Evolutionary conservation across 805 yeast genomes (phyloP).

Genomic region (Candida incommunis): DNA sequence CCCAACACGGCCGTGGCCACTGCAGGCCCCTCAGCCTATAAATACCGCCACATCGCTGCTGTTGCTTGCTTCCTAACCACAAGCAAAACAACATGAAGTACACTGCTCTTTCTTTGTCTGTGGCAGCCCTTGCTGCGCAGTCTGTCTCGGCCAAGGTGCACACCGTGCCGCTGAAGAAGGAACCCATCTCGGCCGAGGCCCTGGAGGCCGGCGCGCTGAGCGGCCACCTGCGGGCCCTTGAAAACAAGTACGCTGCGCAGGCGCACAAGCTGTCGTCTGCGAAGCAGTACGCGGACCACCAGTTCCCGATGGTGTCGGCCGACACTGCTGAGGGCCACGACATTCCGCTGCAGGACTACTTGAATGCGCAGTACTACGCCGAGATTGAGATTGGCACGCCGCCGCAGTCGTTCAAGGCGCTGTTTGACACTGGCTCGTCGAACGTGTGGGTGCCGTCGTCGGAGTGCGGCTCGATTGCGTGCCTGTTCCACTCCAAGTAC

Average conservation of each 20-base stretch:
- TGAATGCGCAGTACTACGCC: conserved; percentile 93
- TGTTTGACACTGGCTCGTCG: conserved; percentile 92
- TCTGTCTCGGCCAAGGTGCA: neutral
- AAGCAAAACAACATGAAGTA: neutral
- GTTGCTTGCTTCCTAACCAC: neutral
- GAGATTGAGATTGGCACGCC: conserved; percentile 90
- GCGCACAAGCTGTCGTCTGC: conserved; percentile 23
- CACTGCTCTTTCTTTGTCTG: neutral
- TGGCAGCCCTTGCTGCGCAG: neutral
- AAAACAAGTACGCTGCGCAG: conserved; percentile 42
- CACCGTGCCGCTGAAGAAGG: neutral
- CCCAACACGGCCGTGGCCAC: too few species aligned
- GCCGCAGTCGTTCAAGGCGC: conserved; percentile 82
- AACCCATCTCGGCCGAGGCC: neutral
- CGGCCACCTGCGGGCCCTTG: conserved; percentile 39
- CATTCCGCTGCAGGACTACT: conserved; percentile 79
- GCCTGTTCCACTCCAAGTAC: conserved; percentile 85
- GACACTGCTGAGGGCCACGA: conserved; percentile 37
- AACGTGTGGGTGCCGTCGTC: conserved; percentile 92
- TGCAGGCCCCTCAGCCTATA: too few species aligned
- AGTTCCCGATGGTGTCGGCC: conserved; percentile 13
- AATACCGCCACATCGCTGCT: conserved; percentile 1
- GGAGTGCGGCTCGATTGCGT: conserved; percentile 87
- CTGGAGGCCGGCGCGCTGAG: conserved; percentile 6
- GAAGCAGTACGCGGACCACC: conserved; percentile 14